Base-by-base conservation (phyloP, 2,329 filamentous ascomycete genomes). In the Salinomyces thailandicus region DNA sequence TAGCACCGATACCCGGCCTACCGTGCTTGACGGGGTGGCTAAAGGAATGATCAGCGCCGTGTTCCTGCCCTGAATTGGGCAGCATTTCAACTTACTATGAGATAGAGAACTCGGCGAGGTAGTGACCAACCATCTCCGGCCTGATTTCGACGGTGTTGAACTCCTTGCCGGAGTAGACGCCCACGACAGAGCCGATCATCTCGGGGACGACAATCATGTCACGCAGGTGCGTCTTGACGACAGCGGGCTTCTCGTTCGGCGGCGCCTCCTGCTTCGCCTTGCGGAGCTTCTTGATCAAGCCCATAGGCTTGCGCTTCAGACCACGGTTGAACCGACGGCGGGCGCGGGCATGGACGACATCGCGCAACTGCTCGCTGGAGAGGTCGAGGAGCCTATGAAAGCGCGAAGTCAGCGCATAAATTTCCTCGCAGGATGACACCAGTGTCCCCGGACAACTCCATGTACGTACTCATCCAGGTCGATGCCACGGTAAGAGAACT, bases 91-190 rank as follows among this genome's bases (percentile, higher is more conserved):
- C 85, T 60, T 83, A 93, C 85, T 98, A 98, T 75, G 89, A 91
- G 75, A 98, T 98, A 56, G 87, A 95, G 79, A 98, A 98, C 74
- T 98, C 91, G 63, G 77, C 91, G 55, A 98, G 77, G 78, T 95
- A 95, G 77, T 96, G 89, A 68, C 91, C 91, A 70, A 98, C 91
- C 91, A 98, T 98, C 79, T 98, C 91, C 60, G 91, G 91, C 81
- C 95, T 95, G 75, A 98, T 91, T 73, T 98, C 91, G 60, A 98
- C 87, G 79, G 95, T 89, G 82, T 98, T 98, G 84, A 98, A 98
- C 73, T 96, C 87, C 82, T 98, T 98, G 66, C 91, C 91, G 55
- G 85, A 94, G 84, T 98, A 98, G 77, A 98, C 91, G 67, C 87
- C 91, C 62, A 98, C 83, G 62, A 98, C 89, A 70, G 77, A 84